Percentiles rank a stretch among this genome's conserved stretches.
Conservation (phyloP, 306 rosid species). For the Hylodesmum podocarpum region DNA sequence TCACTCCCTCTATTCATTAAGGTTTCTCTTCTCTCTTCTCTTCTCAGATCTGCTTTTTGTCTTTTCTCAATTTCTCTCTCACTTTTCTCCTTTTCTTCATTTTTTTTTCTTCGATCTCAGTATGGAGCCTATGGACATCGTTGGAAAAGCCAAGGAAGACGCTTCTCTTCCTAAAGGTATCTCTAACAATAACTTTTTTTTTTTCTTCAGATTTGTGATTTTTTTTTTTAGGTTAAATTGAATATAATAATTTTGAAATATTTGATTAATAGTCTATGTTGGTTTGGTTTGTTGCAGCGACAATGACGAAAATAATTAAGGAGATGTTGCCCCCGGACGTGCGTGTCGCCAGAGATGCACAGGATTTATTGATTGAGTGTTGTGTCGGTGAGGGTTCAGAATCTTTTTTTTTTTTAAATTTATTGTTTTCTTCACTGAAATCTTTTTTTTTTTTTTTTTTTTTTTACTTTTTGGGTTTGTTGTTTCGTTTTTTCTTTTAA, state of each 20-base stretch:
- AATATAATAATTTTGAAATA: background rate
- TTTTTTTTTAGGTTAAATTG: background rate
- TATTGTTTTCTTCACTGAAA: background rate
- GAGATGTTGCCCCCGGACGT: conserved; percentile 96
- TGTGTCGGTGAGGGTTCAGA: conserved; percentile 71
- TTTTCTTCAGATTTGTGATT: background rate
- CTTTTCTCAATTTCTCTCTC: too few species aligned
- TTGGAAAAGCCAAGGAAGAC: conserved; percentile 81
- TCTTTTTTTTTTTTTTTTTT: background rate
- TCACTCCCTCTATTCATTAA: background rate
- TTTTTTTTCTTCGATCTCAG: conserved; percentile 16
- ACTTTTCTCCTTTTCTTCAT: background rate
- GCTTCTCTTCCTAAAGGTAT: conserved; percentile 82
- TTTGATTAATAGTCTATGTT: background rate
- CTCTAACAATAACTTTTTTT: background rate
- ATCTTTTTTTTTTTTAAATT: background rate
- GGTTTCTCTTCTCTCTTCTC: conserved; percentile 30
- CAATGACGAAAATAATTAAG: conserved; percentile 91
- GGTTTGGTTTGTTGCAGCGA: conserved; percentile 50
- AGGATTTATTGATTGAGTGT: conserved; percentile 88
- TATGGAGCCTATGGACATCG: conserved; percentile 92
- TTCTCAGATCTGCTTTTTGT: conserved; percentile 22
- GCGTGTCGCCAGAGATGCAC: conserved; percentile 94
- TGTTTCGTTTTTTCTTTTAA: background rate
- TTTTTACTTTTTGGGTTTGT: background rate